Base-by-base conservation (phyloP, 768 basidiomycete species). In the Amanita brunnescens region DNA sequence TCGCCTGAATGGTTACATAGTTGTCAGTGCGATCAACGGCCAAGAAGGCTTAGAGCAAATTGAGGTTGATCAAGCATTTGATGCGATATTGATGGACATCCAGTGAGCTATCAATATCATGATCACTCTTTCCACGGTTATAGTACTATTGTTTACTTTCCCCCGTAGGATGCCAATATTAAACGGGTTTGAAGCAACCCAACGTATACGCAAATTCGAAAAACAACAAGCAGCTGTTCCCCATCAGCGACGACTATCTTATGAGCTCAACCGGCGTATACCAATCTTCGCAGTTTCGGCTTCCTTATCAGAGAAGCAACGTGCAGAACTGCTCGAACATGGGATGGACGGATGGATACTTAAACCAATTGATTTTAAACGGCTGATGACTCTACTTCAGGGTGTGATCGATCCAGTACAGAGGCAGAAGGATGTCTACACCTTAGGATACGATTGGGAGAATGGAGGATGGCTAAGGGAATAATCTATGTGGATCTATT, bases 261-360 rank as follows among this genome's bases (percentile, higher is more conserved):
- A 76, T 38, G 56, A 57, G 21, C 63, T 83, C 32, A 82, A 85
- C 59, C 79, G 78, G 0, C 76, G 85, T 9, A 78, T 90, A 40
- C 87, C 87, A 5, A 85, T 91, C 47, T 83, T 92, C 54, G 89
- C 86, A 24, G 87, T 92, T 13, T 87, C 85, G 2, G 87, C 87
- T 1, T 87, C 85, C 10, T 69, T 90, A 7, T 61, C 67, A 33
- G 83, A 85, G 56, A 65, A 64, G 14, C 80, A 85, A 58, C 72
- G 79, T 3, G 64, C 71, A 0, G 74, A 82, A 49, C 65, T 89
- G 47, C 64, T 69, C 6, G 61, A 69, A 10, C 64, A 71, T 41
- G 81, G 87, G 35, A 76, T 89, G 62, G 86, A 89, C 61, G 89
- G 88, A 3, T 92, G 87, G 87, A 78, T 89, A 14, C 67, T 91